Conservation (phyloP, 495 filamentous ascomycete genomes). For the Daldinia loculata region DNA sequence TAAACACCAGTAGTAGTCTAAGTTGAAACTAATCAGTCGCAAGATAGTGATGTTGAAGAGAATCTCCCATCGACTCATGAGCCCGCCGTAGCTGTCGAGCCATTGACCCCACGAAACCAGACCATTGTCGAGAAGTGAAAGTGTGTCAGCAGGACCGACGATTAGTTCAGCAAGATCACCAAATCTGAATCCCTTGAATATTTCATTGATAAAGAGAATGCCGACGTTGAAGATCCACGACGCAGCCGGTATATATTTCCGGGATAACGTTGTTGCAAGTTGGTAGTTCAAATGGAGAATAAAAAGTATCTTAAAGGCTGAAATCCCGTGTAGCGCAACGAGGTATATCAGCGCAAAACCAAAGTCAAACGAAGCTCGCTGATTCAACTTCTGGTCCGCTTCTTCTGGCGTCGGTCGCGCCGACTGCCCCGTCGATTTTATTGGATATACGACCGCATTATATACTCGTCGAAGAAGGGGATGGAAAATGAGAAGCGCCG, state of each 20-base stretch:
- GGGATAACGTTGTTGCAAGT: conserved; percentile 74
- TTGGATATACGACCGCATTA: conserved; percentile 55
- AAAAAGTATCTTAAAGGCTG: conserved; percentile 77
- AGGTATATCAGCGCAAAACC: conserved; percentile 83
- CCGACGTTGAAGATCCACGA: conserved; percentile 95
- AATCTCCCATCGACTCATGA: conserved; percentile 90
- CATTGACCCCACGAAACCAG: conserved; percentile 67
- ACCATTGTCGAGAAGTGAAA: conserved; percentile 44
- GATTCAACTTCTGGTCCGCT: conserved; percentile 73
- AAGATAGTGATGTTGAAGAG: conserved; percentile 97
- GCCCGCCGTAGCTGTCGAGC: conserved; percentile 79
- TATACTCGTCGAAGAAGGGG: conserved; percentile 79
- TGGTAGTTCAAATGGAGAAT: conserved; percentile 86
- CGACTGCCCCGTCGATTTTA: conserved; percentile 25
- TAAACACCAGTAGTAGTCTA: conserved; percentile 95
- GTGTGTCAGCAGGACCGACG: conserved; percentile 43
- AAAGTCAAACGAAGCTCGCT: conserved; percentile 85
- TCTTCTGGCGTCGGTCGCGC: conserved; percentile 53
- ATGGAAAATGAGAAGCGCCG: conserved; percentile 74
- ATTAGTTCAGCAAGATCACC: conserved; percentile 66
- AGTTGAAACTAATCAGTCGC: conserved; percentile 92
- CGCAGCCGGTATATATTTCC: conserved; percentile 70
- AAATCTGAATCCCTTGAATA: conserved; percentile 79
- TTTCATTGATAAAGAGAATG: conserved; percentile 88
- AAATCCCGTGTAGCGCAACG: conserved; percentile 81